phyloP scores from a whole-genome alignment of 345 rosid species.

The Melastoma malabathricum region DNA sequence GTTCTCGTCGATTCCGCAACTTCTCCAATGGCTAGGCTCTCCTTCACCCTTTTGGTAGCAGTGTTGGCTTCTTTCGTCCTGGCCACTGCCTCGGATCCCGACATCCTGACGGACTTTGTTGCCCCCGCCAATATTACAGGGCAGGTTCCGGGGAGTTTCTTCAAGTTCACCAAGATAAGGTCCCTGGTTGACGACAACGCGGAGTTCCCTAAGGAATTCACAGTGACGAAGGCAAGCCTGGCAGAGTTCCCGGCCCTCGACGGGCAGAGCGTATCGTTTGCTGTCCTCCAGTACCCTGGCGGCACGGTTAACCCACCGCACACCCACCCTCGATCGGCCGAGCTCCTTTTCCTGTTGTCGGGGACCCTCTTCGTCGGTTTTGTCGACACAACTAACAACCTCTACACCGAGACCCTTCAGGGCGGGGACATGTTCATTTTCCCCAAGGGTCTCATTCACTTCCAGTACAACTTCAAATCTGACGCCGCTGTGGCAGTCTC shows the following conservation, averaged over 20 bases:
- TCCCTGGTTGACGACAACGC: neutral
- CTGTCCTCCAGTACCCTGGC: conserved; percentile 10
- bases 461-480: conserved; percentile 9
- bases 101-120: conserved; percentile 13
- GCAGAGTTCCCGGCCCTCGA: conserved; percentile 13
- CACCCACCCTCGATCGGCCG: conserved; percentile 15
- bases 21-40: too few species aligned
- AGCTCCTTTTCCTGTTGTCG: conserved; percentile 9
- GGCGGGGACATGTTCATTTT: conserved; percentile 15
- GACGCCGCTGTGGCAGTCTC: conserved; percentile 10
- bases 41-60: neutral
- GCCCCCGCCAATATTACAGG: conserved; percentile 4
- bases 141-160: conserved; percentile 7
- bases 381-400: conserved; percentile 16
- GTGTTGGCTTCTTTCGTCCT: neutral
- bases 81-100: conserved; percentile 7
- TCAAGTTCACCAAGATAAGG: conserved; percentile 10
- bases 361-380: conserved; percentile 15
- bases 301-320: conserved; percentile 15
- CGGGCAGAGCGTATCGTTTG: conserved; percentile 17
- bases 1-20: too few species aligned
- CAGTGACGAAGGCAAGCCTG: conserved; percentile 6
- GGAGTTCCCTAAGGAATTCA: conserved; percentile 3
- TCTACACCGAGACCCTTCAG: conserved; percentile 13
- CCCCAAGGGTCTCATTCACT: conserved; percentile 18